phyloP scores from a whole-genome alignment of 2,329 filamentous ascomycete genomes.

The Epichloe uncinata region DNA sequence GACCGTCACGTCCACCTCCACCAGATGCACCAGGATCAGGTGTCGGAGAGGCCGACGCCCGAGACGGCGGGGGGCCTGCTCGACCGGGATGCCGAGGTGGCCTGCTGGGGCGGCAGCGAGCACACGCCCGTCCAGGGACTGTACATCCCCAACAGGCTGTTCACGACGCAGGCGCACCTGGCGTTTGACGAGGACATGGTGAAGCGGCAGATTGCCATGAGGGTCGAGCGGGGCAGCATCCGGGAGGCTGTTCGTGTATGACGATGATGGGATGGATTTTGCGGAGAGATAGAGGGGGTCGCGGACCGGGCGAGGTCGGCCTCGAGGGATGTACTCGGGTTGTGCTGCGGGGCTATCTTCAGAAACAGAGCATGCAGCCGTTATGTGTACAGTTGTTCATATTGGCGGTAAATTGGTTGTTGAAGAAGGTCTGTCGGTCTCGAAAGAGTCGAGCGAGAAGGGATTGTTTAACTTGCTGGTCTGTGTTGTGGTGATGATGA shows the following conservation, averaged over 20 bases:
- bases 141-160: constrained; percentile 49
- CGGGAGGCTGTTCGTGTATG: constrained; percentile 42
- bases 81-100: constrained; percentile 25
- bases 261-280: constrained; percentile 25
- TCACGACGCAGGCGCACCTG: constrained; percentile 71
- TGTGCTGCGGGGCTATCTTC: too few relatives aligned
- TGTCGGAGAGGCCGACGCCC: constrained; percentile 46
- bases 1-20: background rate
- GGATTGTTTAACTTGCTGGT: too few relatives aligned
- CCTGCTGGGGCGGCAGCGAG: constrained; percentile 47
- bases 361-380: too few relatives aligned
- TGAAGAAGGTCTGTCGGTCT: too few relatives aligned
- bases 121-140: constrained; percentile 61
- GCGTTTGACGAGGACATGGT: constrained; percentile 63
- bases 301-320: too few relatives aligned
- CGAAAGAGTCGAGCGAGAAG: too few relatives aligned
- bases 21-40: constrained; percentile 37
- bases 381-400: too few relatives aligned
- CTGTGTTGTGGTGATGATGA: too few relatives aligned
- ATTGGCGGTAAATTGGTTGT: too few relatives aligned
- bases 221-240: constrained; percentile 47
- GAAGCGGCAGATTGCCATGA: constrained; percentile 44
- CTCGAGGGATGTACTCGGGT: too few relatives aligned
- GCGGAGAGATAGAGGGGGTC: background rate
- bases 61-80: constrained; percentile 30